Evolutionary conservation across 768 basidiomycete genomes (phyloP).

Genomic region (Suillus luteus): DNA sequence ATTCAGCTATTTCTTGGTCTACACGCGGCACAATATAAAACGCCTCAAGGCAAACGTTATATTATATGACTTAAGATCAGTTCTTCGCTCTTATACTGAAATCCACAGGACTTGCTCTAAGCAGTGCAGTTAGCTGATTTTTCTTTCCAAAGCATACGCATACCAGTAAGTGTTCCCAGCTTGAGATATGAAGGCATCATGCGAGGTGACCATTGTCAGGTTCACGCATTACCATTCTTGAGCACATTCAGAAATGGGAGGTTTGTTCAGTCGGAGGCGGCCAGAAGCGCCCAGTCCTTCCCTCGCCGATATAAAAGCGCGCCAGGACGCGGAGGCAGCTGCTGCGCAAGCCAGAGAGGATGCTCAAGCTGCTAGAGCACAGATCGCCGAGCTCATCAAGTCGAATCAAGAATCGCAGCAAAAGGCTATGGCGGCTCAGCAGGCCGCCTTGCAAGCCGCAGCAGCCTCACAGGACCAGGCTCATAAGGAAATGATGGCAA

Average conservation of each 20-base stretch:
- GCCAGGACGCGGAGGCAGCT: slow-evolving; percentile 10
- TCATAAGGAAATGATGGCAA: slow-evolving; percentile 7
- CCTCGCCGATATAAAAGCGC: not conserved
- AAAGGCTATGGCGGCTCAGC: slow-evolving; percentile 1
- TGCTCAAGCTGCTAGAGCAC: slow-evolving; percentile 7
- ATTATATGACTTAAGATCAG: not conserved
- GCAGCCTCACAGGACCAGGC: slow-evolving; percentile 3
- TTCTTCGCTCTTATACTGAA: not conserved
- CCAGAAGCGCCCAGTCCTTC: slow-evolving; percentile 10
- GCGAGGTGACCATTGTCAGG: not conserved
- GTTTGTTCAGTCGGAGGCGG: not conserved
- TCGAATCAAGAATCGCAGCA: slow-evolving; percentile 5
- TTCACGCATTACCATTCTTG: not conserved
- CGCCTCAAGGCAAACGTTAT: not conserved
- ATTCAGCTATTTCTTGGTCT: not conserved
- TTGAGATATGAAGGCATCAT: not conserved
- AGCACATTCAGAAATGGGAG: not conserved
- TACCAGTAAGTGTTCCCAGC: not conserved
- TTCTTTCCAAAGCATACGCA: not conserved
- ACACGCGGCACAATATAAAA: not conserved
- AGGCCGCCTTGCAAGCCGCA: not conserved
- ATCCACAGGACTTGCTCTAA: not conserved
- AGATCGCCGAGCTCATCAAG: not conserved
- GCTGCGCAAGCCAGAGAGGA: slow-evolving; percentile 6
- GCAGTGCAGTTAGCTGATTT: not conserved